Evolutionary conservation across 2,329 filamentous ascomycete genomes (phyloP).

Genomic region (Alternaria consortialis): DNA sequence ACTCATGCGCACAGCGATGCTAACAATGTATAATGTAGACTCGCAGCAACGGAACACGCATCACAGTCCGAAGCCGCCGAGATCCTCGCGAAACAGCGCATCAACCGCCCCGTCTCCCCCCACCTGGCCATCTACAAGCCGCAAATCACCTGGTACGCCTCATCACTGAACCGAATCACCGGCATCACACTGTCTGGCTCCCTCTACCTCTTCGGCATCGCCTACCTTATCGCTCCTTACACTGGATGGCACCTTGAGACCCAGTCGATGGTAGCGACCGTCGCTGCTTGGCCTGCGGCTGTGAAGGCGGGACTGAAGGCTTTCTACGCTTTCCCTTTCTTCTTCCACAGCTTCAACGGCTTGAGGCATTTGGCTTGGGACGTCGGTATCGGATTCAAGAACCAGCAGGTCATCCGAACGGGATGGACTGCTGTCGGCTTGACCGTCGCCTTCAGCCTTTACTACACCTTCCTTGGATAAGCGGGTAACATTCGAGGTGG

Average conservation of each 20-base stretch:
- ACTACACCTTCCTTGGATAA: constrained; percentile 40
- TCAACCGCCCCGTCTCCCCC: constrained; percentile 81
- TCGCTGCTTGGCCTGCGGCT: constrained; percentile 67
- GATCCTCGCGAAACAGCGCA: constrained; percentile 83
- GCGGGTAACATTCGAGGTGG: not conserved
- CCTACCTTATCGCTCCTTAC: constrained; percentile 82
- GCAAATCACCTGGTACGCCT: constrained; percentile 84
- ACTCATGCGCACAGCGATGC: constrained; percentile 1
- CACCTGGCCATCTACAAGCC: constrained; percentile 87
- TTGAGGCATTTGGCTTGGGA: constrained; percentile 77
- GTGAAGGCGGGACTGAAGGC: constrained; percentile 69
- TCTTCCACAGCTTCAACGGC: constrained; percentile 74
- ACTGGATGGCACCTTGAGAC: constrained; percentile 76
- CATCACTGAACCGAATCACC: constrained; percentile 84
- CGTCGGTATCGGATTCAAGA: constrained; percentile 68
- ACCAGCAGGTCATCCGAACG: constrained; percentile 70
- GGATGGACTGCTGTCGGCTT: constrained; percentile 71
- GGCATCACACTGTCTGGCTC: constrained; percentile 74
- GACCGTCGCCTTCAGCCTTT: constrained; percentile 55
- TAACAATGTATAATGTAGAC: constrained; percentile 36
- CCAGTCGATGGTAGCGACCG: constrained; percentile 69
- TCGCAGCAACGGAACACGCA: constrained; percentile 67
- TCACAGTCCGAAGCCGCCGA: constrained; percentile 63
- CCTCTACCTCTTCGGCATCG: constrained; percentile 81
- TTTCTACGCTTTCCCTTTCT: constrained; percentile 69